phyloP scores from a whole-genome alignment of 1,284 basidiomycete species.

The Ustilago esculenta region DNA sequence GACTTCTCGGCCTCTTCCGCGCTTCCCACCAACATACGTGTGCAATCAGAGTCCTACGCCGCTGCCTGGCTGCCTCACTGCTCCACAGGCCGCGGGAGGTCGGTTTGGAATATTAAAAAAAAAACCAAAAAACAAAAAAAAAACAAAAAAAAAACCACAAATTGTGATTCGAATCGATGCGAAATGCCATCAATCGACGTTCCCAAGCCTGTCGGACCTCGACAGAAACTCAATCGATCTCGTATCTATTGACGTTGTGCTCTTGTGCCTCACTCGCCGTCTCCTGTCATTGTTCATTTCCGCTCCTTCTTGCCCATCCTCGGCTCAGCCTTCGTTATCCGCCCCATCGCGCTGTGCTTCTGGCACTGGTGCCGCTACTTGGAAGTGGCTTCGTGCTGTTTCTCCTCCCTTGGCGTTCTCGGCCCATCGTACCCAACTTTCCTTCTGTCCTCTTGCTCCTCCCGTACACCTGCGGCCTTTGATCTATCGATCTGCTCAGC shows the following conservation, averaged over 20 bases:
- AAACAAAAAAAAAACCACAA: background rate
- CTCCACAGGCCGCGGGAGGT: too few relatives aligned
- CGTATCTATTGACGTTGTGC: background rate
- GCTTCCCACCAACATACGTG: too few relatives aligned
- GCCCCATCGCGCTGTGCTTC: constrained; percentile 4
- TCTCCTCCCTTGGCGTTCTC: background rate
- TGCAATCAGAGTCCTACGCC: too few relatives aligned
- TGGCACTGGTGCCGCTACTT: background rate
- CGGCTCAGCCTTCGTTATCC: background rate
- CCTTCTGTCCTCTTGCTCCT: background rate
- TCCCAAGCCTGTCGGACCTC: constrained; percentile 22
- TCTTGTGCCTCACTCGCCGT: background rate
- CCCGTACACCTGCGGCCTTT: background rate
- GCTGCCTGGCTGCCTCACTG: too few relatives aligned
- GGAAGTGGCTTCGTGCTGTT: too few relatives aligned
- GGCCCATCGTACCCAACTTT: background rate
- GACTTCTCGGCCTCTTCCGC: too few relatives aligned
- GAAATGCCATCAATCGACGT: constrained; percentile 4
- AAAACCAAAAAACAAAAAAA: background rate
- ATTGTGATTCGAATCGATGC: constrained; percentile 1
- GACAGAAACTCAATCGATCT: background rate
- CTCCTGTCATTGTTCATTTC: background rate
- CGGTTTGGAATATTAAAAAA: background rate
- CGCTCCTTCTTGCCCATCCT: background rate
- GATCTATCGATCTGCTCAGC: constrained; percentile 12